These are phyloP conservation scores for Carex arenaria DNA, from an alignment of 202 grass and related monocot species.

Conservation along the genomic window DNA sequence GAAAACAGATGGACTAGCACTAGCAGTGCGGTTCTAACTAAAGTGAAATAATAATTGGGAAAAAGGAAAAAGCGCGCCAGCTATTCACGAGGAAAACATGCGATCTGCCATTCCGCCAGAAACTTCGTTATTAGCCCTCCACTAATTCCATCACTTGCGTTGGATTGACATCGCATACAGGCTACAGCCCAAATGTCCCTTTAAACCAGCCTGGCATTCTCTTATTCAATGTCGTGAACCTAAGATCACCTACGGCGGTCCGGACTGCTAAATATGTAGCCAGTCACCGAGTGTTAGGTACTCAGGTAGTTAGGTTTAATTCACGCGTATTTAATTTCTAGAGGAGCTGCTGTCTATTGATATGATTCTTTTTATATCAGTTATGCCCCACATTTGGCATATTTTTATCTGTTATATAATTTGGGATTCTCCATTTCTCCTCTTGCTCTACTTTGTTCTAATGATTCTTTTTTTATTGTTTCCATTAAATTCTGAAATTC, in stretches of 20 bases:
- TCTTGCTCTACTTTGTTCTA: neutral
- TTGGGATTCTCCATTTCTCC: neutral
- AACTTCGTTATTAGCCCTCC: neutral
- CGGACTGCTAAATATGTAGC: neutral
- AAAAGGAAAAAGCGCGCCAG: neutral
- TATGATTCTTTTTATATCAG: neutral
- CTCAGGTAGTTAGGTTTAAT: neutral
- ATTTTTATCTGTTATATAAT: neutral
- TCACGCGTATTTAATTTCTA: no score
- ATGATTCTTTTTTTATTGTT: no score
- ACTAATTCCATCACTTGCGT: neutral
- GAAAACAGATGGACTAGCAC: neutral
- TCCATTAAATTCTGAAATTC: no score
- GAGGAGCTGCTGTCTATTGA: no score
- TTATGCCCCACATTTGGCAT: neutral
- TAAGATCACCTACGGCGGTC: neutral
- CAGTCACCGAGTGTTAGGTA: neutral
- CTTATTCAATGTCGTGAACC: neutral
- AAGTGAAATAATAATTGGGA: neutral
- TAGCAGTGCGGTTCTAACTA: neutral
- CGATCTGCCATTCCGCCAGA: neutral
- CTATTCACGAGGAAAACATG: neutral
- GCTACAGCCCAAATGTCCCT: slow-evolving; percentile 1
- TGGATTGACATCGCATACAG: neutral
- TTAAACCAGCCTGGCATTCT: slow-evolving; percentile 6